These are phyloP conservation scores for Byssothecium circinans DNA, from an alignment of 2,329 filamentous ascomycete genomes.

Conservation along the genomic window DNA sequence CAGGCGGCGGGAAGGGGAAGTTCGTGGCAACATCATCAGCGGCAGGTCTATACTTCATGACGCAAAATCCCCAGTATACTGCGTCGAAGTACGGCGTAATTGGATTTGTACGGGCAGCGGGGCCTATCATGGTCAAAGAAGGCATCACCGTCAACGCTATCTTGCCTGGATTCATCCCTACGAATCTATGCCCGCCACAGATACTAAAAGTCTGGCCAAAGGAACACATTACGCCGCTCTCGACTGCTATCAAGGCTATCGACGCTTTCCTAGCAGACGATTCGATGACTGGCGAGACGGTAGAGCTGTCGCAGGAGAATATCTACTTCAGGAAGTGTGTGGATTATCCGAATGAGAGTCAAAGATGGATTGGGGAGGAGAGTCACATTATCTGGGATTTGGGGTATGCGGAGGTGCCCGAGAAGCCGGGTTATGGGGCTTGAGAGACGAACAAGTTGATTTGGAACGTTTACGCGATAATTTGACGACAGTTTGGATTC, in stretches of 20 bases:
- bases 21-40: constrained; percentile 46
- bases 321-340: constrained; percentile 45
- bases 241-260: constrained; percentile 45
- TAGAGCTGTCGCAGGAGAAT: constrained; percentile 47
- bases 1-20: constrained; percentile 39
- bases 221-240: constrained; percentile 46
- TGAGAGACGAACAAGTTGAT: neutral
- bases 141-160: constrained; percentile 46
- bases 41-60: constrained; percentile 41
- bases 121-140: constrained; percentile 36
- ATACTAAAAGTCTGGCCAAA: constrained; percentile 41
- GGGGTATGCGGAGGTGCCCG: constrained; percentile 30
- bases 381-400: constrained; percentile 37
- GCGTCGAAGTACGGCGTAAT: constrained; percentile 49
- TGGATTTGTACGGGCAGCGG: constrained; percentile 42
- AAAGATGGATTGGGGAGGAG: constrained; percentile 41
- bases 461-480: too few relatives aligned
- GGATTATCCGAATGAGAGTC: constrained; percentile 46
- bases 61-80: constrained; percentile 46
- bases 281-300: constrained; percentile 42
- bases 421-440: constrained; percentile 21
- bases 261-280: constrained; percentile 41
- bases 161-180: constrained; percentile 45
- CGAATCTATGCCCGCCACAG: constrained; percentile 44
- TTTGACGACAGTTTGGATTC: too few relatives aligned